These are phyloP conservation scores for Hansenula sp. DNA, from an alignment of 1,139 yeast species.

Conservation along the genomic window DNA sequence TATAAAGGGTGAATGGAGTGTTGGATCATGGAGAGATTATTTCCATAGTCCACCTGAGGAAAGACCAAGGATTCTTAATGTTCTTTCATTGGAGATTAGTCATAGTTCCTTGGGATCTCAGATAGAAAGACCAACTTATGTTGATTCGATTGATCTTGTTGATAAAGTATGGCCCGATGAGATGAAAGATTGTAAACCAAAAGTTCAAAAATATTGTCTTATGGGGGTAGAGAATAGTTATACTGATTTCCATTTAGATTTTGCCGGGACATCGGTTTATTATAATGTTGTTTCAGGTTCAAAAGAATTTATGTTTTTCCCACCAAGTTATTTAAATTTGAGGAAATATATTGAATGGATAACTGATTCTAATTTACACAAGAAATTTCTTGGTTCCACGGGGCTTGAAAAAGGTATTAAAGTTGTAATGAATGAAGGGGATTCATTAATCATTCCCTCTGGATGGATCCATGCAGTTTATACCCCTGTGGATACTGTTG, in stretches of 20 bases:
- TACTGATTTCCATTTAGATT: conserved; percentile 89
- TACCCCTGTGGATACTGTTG: conserved; percentile 77
- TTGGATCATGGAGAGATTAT: conserved; percentile 74
- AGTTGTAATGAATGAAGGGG: conserved; percentile 65
- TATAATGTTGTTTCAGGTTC: conserved; percentile 74
- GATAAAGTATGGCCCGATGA: conserved; percentile 54
- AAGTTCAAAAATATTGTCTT: conserved; percentile 78
- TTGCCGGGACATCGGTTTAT: conserved; percentile 90
- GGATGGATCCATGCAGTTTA: conserved; percentile 94
- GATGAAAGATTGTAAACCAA: conserved; percentile 40
- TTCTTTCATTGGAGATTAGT: conserved; percentile 77
- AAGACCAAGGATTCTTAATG: conserved; percentile 72
- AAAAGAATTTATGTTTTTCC: conserved; percentile 73
- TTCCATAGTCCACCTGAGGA: conserved; percentile 36
- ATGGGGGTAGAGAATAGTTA: conserved; percentile 82
- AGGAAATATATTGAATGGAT: conserved; percentile 72
- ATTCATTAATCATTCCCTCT: conserved; percentile 77
- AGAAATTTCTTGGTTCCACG: conserved; percentile 62
- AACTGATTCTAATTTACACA: conserved; percentile 55
- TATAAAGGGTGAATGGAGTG: conserved; percentile 54
- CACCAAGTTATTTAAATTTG: conserved; percentile 67
- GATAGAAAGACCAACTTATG: conserved; percentile 63
- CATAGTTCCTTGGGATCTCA: conserved; percentile 46
- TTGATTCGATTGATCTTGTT: conserved; percentile 66
- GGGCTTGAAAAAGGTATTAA: conserved; percentile 47